Conservation (phyloP, 768 basidiomycete species). For the Boletellus ananiceps region DNA sequence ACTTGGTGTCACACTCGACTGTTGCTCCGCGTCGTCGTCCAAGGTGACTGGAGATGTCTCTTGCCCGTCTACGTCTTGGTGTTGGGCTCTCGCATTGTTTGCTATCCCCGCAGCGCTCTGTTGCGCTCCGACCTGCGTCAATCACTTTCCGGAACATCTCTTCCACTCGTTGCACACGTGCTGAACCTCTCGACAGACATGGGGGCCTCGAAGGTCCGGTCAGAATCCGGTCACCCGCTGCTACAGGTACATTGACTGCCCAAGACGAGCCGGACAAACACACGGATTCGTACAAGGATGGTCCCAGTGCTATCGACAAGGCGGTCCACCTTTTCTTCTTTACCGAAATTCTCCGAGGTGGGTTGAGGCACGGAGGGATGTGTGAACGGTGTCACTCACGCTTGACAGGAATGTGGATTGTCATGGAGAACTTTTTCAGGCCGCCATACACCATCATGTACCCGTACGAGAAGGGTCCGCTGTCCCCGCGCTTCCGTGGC, state of each 20-base stretch:
- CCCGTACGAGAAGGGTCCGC: constrained; percentile 96
- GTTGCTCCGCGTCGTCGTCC: constrained; percentile 15
- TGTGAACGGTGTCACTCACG: constrained; percentile 8
- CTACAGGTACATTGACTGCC: constrained; percentile 34
- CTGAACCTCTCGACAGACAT: constrained; percentile 17
- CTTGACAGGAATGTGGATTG: constrained; percentile 91
- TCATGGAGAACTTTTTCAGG: constrained; percentile 85
- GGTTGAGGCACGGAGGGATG: constrained; percentile 21
- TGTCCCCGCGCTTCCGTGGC: constrained; percentile 96
- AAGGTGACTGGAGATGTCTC: constrained; percentile 44
- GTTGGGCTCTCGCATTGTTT: constrained; percentile 51
- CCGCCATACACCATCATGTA: constrained; percentile 99
- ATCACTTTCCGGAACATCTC: constrained; percentile 42
- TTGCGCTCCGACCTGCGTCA: constrained; percentile 32
- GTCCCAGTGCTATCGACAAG: constrained; percentile 91
- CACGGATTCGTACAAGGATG: constrained; percentile 66
- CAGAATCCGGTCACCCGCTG: constrained; percentile 31
- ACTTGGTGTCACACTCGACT: constrained; percentile 23
- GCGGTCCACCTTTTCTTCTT: constrained; percentile 97
- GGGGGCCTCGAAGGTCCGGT: constrained; percentile 19
- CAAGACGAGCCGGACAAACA: constrained; percentile 46
- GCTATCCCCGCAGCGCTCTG: constrained; percentile 21
- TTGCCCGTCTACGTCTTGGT: constrained; percentile 47
- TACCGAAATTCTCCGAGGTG: constrained; percentile 95
- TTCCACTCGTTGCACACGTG: constrained; percentile 20